A percentile compares a stretch with the other conserved stretches of the same genome.
Conservation (phyloP, 1,139 yeast species). For the Zygoascus hellenicus region DNA sequence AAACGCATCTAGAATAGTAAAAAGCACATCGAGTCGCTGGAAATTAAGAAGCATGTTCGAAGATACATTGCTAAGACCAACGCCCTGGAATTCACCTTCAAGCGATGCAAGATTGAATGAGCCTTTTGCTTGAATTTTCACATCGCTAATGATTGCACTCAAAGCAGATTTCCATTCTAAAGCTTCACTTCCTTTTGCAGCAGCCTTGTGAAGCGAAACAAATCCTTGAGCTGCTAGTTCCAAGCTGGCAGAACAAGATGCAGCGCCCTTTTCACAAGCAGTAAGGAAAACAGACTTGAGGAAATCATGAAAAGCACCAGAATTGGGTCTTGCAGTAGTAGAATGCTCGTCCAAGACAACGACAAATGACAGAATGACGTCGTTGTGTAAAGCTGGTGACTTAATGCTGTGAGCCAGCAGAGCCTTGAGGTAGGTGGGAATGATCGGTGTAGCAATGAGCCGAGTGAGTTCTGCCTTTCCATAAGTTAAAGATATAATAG, state of each 20-base stretch:
- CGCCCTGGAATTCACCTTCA: background rate
- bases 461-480: constrained; percentile 83
- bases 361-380: constrained; percentile 46
- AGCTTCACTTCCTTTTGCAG: constrained; percentile 40
- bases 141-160: constrained; percentile 22
- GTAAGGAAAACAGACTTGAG: constrained; percentile 30
- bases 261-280: constrained; percentile 21
- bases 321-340: constrained; percentile 77
- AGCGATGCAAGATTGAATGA: constrained; percentile 6
- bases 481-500: constrained; percentile 51
- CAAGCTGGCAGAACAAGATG: constrained; percentile 32
- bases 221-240: constrained; percentile 42
- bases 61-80: background rate
- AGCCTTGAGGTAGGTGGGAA: constrained; percentile 55
- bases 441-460: constrained; percentile 75
- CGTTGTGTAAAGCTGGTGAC: constrained; percentile 34
- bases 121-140: constrained; percentile 13
- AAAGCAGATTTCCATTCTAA: constrained; percentile 33
- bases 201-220: constrained; percentile 60
- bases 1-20: constrained; percentile 23
- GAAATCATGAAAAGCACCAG: constrained; percentile 50
- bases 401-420: constrained; percentile 39
- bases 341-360: constrained; percentile 54
- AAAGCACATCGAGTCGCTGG: constrained; percentile 21
- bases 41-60: constrained; percentile 1